phyloP scores from a whole-genome alignment of 2,329 filamentous ascomycete species.

The Nannizzia gypsea region DNA sequence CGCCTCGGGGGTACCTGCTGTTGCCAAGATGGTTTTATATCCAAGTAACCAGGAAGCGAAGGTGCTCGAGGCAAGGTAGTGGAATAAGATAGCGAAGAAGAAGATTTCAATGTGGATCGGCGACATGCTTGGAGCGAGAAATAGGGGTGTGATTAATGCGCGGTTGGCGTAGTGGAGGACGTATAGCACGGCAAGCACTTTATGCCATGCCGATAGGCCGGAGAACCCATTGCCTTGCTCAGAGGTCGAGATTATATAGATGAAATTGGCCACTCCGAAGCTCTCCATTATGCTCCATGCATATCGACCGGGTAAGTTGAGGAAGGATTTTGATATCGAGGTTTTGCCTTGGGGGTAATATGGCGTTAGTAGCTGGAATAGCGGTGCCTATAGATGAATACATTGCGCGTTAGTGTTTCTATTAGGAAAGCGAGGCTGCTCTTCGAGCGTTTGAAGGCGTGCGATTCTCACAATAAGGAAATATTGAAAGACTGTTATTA shows the following conservation, averaged over 20 bases:
- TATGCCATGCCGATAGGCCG: conserved; percentile 26
- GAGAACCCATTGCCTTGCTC: conserved; percentile 35
- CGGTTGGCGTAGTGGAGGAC: conserved; percentile 85
- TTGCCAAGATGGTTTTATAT: conserved; percentile 47
- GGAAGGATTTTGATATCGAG: conserved; percentile 49
- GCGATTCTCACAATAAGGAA: conserved; percentile 34
- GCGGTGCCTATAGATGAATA: conserved; percentile 48
- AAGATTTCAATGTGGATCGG: conserved; percentile 67
- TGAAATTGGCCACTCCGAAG: conserved; percentile 60
- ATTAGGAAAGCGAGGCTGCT: background rate
- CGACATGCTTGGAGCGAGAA: conserved; percentile 80
- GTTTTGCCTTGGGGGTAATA: conserved; percentile 94
- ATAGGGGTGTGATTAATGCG: conserved; percentile 66
- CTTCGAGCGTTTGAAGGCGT: background rate
- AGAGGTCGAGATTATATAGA: conserved; percentile 67
- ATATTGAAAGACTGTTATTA: conserved; percentile 31
- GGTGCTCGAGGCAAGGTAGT: conserved; percentile 65
- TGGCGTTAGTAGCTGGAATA: conserved; percentile 60
- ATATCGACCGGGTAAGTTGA: conserved; percentile 81
- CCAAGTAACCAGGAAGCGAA: conserved; percentile 73
- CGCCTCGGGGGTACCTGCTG: conserved; percentile 12
- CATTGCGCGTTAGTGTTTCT: background rate
- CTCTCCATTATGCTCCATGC: conserved; percentile 85
- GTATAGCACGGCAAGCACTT: conserved; percentile 35
- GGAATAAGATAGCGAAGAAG: conserved; percentile 55